phyloP scores from a whole-genome alignment of 2,329 filamentous ascomycete genomes.

The Botrytis squamosa region DNA sequence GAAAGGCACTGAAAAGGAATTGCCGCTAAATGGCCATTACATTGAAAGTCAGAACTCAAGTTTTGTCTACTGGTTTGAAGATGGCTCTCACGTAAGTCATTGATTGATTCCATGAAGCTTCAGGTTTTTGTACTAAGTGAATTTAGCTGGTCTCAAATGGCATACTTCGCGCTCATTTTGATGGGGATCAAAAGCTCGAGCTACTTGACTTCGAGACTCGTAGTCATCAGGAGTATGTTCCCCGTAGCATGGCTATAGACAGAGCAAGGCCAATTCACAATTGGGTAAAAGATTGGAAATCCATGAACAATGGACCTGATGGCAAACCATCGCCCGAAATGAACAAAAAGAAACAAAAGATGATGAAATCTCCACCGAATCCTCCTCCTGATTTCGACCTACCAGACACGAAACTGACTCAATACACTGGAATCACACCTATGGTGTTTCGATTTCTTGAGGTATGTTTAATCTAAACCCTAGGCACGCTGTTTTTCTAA shows the following conservation, averaged over 20 bases:
- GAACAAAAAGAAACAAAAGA: conserved; percentile 64
- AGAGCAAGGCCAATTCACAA: conserved; percentile 60
- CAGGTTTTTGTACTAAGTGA: conserved; percentile 34
- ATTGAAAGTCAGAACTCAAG: conserved; percentile 76
- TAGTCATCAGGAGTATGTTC: conserved; percentile 79
- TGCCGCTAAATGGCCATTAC: conserved; percentile 65
- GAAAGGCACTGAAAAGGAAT: conserved; percentile 55
- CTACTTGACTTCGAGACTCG: conserved; percentile 77
- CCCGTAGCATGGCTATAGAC: conserved; percentile 63
- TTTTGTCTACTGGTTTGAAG: conserved; percentile 86
- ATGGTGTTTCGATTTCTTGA: conserved; percentile 64
- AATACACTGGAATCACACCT: conserved; percentile 57
- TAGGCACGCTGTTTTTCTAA: background rate
- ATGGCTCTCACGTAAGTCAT: conserved; percentile 72
- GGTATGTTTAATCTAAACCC: conserved; percentile 41
- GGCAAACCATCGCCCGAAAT: conserved; percentile 62
- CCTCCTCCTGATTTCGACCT: conserved; percentile 61
- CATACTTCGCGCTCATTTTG: conserved; percentile 74
- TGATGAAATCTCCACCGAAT: conserved; percentile 58
- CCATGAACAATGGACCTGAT: conserved; percentile 54
- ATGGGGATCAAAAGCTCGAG: conserved; percentile 76
- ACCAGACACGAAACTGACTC: conserved; percentile 57
- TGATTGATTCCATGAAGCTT: background rate
- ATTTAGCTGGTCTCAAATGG: conserved; percentile 73
- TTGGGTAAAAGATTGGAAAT: conserved; percentile 66